phyloP scores from a whole-genome alignment of 768 basidiomycete species.

The Amanita pseudoporphyria region DNA sequence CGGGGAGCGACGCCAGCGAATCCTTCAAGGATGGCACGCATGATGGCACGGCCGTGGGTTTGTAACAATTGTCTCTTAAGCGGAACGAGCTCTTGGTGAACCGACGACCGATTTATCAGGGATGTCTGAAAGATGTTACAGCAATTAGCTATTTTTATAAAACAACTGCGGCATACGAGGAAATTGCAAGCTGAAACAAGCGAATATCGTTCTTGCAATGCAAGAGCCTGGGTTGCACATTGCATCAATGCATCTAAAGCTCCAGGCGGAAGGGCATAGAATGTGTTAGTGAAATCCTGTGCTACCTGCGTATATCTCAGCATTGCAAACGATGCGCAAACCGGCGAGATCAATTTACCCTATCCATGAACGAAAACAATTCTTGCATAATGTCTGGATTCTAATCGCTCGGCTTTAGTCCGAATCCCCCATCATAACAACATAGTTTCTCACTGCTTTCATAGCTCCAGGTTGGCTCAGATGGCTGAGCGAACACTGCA shows the following conservation, averaged over 20 bases:
- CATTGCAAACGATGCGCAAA: neutral
- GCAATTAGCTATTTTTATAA: neutral
- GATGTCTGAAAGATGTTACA: neutral
- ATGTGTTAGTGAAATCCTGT: conserved; percentile 48
- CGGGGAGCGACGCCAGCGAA: conserved; percentile 82
- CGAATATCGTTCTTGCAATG: conserved; percentile 78
- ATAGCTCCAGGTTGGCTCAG: conserved; percentile 54
- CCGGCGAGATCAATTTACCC: conserved; percentile 34
- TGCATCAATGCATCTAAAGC: conserved; percentile 61
- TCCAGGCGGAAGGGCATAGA: conserved; percentile 55
- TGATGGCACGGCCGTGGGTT: conserved; percentile 52
- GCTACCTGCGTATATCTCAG: conserved; percentile 30
- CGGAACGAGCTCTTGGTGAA: conserved; percentile 49
- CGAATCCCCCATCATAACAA: neutral
- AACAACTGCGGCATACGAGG: conserved; percentile 41
- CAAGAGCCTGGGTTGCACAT: conserved; percentile 55
- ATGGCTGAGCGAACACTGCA: conserved; percentile 45
- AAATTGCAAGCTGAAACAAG: conserved; percentile 77
- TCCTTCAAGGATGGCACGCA: conserved; percentile 66
- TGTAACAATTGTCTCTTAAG: conserved; percentile 34
- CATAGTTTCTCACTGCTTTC: conserved; percentile 47
- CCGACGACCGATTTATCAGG: conserved; percentile 56
- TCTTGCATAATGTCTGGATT: conserved; percentile 89
- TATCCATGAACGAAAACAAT: conserved; percentile 78
- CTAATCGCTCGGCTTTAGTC: conserved; percentile 25